Conservation (phyloP, 1,139 yeast species). For the Scheffersomyces cryptocercus region DNA sequence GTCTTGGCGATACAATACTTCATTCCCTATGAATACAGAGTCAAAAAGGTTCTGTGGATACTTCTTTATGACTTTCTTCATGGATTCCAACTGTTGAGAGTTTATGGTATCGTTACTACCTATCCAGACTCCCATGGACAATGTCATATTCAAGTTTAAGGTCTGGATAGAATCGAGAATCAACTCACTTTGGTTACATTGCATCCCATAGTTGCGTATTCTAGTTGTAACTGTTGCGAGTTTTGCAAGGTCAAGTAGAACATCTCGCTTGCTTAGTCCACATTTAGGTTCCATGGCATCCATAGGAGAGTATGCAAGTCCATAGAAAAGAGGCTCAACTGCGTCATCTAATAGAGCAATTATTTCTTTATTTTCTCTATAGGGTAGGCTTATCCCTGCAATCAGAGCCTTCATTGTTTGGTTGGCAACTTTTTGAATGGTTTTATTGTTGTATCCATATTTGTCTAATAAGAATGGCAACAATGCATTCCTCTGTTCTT, state of each 20-base stretch:
- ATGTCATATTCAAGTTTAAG: slow-evolving; percentile 53
- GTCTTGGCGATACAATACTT: slow-evolving; percentile 59
- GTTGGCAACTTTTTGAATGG: not conserved
- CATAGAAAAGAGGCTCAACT: slow-evolving; percentile 41
- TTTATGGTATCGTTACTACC: slow-evolving; percentile 44
- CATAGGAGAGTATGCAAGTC: slow-evolving; percentile 61
- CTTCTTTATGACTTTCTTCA: slow-evolving; percentile 41
- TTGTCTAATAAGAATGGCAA: slow-evolving; percentile 7
- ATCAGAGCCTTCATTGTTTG: not conserved
- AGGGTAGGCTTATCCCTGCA: too few species aligned
- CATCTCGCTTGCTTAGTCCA: slow-evolving; percentile 49
- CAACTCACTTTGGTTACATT: slow-evolving; percentile 57
- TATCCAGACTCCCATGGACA: slow-evolving; percentile 68
- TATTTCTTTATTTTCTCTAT: too few species aligned
- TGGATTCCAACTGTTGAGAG: slow-evolving; percentile 39
- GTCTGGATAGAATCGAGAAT: slow-evolving; percentile 55
- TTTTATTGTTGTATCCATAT: slow-evolving; percentile 2
- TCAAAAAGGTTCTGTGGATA: slow-evolving; percentile 53
- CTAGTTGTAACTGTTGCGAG: slow-evolving; percentile 60
- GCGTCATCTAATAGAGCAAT: not conserved
- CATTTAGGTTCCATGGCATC: slow-evolving; percentile 54
- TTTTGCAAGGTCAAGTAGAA: slow-evolving; percentile 54
- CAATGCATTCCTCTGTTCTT: slow-evolving; percentile 6
- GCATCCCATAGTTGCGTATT: slow-evolving; percentile 62
- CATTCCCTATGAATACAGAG: slow-evolving; percentile 61